Base-by-base conservation (phyloP, 2,329 filamentous ascomycete species). In the Colletotrichum aenigma region DNA sequence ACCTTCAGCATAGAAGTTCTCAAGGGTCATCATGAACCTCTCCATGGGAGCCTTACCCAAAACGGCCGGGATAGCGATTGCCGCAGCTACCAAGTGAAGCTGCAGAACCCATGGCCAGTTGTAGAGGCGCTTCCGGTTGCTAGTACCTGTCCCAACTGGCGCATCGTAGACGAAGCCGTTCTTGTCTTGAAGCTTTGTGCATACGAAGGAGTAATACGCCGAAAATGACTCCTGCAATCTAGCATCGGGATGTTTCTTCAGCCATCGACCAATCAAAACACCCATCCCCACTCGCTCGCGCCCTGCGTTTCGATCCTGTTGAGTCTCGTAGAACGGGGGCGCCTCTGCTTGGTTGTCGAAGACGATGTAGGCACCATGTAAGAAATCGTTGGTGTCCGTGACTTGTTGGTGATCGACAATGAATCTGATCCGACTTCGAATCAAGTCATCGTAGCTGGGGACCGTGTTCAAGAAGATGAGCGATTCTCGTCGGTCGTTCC, bases 41-140 rank as follows among this genome's bases (percentile, higher is more conserved):
- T 65, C 15, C 7, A 75, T 26, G 1, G 75, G 58, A 6, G 61
- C 43, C 34, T 77, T 65, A n/a, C 64, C 48, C 10, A 38, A 26
- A 8, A 76, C 12, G 36, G 73, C 48, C 8, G 73, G 62, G 13
- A 76, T 24, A 3, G 43, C 58, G 3, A 76, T 71, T 10, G 75
- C 24, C 3, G 75, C 61, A 52, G 72, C 75, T 9, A 69, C 71
- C 12, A 75, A 36, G 24, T 73, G 73, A 21, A 77, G 69, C 7
- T 76, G 73, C 4, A 77, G 36, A 9, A 76, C 75, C 73, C 73
- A 77, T 6, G 68, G 68, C 73, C 68, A 76, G 24, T 77, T 76
- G 26, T 77, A 77, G 3, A 77, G 61, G 9, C 75, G 73, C 30
- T 73, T 68, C 10, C 64, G 48, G 18, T 28, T 34, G 58, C 43